A percentile compares a stretch with the other conserved stretches of the same genome.
These are phyloP conservation scores for Suhomyces sp. DNA, from an alignment of 805 yeast species.

Conservation along the genomic window DNA sequence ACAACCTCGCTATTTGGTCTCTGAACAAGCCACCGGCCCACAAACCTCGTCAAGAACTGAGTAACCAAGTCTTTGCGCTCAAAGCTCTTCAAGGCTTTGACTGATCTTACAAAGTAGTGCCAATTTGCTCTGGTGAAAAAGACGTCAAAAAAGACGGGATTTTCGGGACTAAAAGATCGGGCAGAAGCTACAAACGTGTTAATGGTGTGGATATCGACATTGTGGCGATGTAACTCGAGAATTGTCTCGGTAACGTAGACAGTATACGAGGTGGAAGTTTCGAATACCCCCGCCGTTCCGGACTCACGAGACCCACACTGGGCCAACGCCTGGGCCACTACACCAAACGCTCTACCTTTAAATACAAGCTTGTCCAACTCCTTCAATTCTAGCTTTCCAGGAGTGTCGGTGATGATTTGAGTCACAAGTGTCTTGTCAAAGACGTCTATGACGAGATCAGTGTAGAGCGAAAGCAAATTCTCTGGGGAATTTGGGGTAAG, in stretches of 20 bases:
- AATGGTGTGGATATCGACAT: constrained; percentile 6
- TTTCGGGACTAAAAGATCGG: constrained; percentile 17
- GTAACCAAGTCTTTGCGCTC: constrained; percentile 22
- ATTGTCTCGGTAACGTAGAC: constrained; percentile 18
- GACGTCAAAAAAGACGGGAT: constrained; percentile 19
- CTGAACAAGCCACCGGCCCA: not conserved
- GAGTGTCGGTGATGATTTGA: not conserved
- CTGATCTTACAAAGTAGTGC: constrained; percentile 14
- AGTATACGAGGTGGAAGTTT: constrained; percentile 18
- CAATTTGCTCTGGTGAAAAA: constrained; percentile 21
- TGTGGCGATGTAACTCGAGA: constrained; percentile 10
- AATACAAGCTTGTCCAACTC: constrained; percentile 40
- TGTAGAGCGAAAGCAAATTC: not conserved
- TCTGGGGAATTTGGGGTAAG: not conserved
- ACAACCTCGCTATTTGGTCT: not conserved
- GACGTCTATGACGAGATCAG: not conserved
- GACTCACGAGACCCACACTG: constrained; percentile 6
- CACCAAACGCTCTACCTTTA: constrained; percentile 28
- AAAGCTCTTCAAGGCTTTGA: constrained; percentile 21
- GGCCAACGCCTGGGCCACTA: constrained; percentile 21
- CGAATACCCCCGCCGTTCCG: constrained; percentile 5
- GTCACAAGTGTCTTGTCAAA: not conserved
- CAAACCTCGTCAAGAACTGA: constrained; percentile 13
- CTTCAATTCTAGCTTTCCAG: constrained; percentile 13
- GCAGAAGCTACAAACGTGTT: constrained; percentile 21